phyloP scores from a whole-genome alignment of 2,329 filamentous ascomycete genomes.

The Lecanosticta acicola region DNA sequence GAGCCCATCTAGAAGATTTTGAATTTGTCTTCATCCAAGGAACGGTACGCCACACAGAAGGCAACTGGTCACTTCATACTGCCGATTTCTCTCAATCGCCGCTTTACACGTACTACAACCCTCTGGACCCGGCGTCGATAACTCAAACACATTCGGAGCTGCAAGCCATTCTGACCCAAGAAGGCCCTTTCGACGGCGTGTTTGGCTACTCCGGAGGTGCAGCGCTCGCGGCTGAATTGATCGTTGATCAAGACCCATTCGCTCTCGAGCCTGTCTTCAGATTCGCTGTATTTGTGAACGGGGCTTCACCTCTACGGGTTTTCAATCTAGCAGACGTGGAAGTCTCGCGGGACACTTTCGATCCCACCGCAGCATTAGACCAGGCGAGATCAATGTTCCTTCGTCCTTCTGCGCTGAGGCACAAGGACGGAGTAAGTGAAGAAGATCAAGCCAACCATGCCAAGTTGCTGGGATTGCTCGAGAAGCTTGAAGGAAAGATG shows the following conservation, averaged over 20 bases:
- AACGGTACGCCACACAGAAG: conserved; percentile 8
- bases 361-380: conserved; percentile 3
- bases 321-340: conserved; percentile 9
- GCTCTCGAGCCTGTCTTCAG: conserved; percentile 9
- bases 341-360: conserved; percentile 2
- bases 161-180: conserved; percentile 6
- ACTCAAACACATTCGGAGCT: conserved; percentile 12
- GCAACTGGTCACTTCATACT: conserved; percentile 16
- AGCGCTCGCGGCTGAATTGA: conserved; percentile 11
- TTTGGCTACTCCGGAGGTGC: conserved; percentile 8
- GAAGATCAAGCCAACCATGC: conserved; percentile 13
- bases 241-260: conserved; percentile 7
- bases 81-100: conserved; percentile 9
- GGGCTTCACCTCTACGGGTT: conserved; percentile 10
- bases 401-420: conserved; percentile 10
- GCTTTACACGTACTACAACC: conserved; percentile 17
- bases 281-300: conserved; percentile 15
- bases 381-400: conserved; percentile 14
- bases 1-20: conserved; percentile 9
- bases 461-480: conserved; percentile 1
- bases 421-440: conserved; percentile 12
- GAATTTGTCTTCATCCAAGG: conserved; percentile 13
- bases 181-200: conserved; percentile 14
- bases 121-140: conserved; percentile 13
- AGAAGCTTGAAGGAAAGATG: conserved; percentile 7